phyloP scores from a whole-genome alignment of 148 eudicot species.

The Amaranthus hypochondriacus region DNA sequence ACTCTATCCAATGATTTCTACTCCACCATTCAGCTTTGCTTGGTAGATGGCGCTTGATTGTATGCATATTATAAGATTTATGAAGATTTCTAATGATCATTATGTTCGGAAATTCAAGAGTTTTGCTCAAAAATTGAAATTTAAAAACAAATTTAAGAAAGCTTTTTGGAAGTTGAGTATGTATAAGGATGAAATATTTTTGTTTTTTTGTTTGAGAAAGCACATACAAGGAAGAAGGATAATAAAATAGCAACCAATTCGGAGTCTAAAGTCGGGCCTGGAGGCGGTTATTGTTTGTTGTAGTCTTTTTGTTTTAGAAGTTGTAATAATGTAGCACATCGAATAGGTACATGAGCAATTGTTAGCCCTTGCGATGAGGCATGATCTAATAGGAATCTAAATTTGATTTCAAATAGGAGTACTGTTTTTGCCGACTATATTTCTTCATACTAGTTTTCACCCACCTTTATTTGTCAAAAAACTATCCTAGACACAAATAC shows the following conservation, averaged over 20 bases:
- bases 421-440: no score
- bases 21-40: background rate
- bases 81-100: background rate
- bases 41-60: background rate
- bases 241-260: background rate
- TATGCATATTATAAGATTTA: no score
- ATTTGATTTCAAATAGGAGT: no score
- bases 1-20: background rate
- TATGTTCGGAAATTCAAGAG: background rate
- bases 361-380: no score
- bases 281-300: background rate
- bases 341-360: no score
- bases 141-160: background rate
- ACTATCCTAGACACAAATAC: no score
- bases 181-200: background rate
- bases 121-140: background rate
- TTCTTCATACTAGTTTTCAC: no score
- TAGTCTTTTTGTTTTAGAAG: no score
- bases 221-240: background rate
- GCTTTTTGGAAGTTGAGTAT: background rate
- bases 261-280: background rate
- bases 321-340: no score
- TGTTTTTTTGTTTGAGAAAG: background rate
- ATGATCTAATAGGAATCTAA: no score
- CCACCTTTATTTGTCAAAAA: no score